These are phyloP conservation scores for Silene noctiflora DNA, from an alignment of 179 eudicot species.

Conservation along the genomic window DNA sequence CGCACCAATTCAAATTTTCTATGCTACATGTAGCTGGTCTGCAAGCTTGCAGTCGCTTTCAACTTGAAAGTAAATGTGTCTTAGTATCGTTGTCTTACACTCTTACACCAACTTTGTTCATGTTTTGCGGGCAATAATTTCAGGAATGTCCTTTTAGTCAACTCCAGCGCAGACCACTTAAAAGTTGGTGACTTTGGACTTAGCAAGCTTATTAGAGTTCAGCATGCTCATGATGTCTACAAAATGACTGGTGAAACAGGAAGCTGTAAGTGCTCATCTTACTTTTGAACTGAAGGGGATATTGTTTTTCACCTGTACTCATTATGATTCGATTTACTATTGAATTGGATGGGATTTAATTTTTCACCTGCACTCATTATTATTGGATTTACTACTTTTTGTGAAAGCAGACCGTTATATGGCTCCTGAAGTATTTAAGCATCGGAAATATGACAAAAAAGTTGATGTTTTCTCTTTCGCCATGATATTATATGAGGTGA, in stretches of 20 bases:
- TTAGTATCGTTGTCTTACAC: constrained; percentile 21
- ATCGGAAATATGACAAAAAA: constrained; percentile 92
- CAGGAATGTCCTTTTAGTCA: constrained; percentile 97
- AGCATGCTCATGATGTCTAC: constrained; percentile 92
- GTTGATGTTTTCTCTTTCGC: constrained; percentile 97
- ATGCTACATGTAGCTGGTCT: constrained; percentile 5
- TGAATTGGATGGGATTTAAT: constrained; percentile 13
- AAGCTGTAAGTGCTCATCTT: constrained; percentile 67
- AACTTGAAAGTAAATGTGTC: constrained; percentile 3
- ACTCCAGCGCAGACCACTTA: constrained; percentile 90
- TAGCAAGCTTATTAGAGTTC: constrained; percentile 87
- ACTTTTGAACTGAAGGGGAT: constrained; percentile 11
- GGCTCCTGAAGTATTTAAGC: constrained; percentile 99
- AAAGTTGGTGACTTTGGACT: constrained; percentile 99
- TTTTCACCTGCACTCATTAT: constrained; percentile 10
- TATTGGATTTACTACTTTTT: constrained; percentile 14
- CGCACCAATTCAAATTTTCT: not conserved
- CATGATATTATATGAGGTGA: constrained; percentile 96
- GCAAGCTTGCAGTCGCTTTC: not conserved
- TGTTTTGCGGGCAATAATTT: constrained; percentile 17
- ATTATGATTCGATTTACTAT: not conserved
- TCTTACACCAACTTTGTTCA: not conserved
- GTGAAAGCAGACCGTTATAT: constrained; percentile 75
- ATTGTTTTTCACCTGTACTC: constrained; percentile 16
- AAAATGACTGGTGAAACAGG: constrained; percentile 99